Conservation (phyloP, 768 basidiomycete species). For the Pisolithus albus region DNA sequence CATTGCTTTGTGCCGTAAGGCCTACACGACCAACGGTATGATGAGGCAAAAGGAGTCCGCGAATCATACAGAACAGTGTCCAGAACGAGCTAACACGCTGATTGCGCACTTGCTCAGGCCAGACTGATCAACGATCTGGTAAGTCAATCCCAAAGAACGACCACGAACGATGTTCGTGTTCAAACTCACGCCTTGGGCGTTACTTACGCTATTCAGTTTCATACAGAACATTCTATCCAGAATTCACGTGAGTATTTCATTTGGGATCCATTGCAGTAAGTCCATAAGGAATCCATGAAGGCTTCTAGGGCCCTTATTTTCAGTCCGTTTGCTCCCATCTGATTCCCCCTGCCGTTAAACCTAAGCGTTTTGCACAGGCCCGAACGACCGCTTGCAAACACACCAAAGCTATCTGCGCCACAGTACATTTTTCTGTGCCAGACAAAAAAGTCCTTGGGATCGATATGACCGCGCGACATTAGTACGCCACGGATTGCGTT, state of each 20-base stretch:
- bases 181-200: not conserved
- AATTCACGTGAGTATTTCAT: not conserved
- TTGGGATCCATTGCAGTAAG: not conserved
- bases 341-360: not conserved
- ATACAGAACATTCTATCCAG: not conserved
- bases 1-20: too few species aligned
- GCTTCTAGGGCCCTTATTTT: not conserved
- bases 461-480: constrained; percentile 26
- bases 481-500: constrained; percentile 9
- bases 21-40: too few species aligned
- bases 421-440: not conserved
- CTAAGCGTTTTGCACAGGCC: not conserved
- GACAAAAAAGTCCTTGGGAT: constrained; percentile 1
- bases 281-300: not conserved
- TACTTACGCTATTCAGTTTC: not conserved
- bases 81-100: too few species aligned
- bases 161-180: too few species aligned
- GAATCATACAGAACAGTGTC: too few species aligned
- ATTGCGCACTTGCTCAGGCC: too few species aligned
- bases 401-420: not conserved
- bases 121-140: too few species aligned
- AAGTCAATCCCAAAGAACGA: too few species aligned
- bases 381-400: not conserved
- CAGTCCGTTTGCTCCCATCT: not conserved
- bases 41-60: too few species aligned